A percentile compares a stretch with the other conserved stretches of the same genome.
Evolutionary conservation across 2,329 filamentous ascomycete genomes (phyloP).

Genomic region (Cordyceps cateniannulata): DNA sequence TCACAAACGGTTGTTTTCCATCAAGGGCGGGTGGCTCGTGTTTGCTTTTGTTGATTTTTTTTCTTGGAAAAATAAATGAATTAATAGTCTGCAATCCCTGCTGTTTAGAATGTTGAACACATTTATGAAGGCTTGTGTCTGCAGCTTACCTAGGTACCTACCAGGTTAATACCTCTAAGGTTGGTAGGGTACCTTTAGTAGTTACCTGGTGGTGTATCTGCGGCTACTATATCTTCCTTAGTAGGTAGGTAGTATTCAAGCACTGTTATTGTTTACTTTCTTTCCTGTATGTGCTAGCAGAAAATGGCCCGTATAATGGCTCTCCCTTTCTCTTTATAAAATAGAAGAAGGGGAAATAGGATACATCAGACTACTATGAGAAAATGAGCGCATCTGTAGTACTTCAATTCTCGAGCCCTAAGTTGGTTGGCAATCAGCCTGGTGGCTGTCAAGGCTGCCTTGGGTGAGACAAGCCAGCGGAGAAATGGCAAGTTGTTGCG

Average conservation of each 20-base stretch:
- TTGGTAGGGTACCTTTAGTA: too few relatives aligned
- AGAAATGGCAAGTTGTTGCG: not conserved
- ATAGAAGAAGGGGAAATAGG: not conserved
- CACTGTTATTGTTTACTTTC: not conserved
- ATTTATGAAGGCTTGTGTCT: too few relatives aligned
- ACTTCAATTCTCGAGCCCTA: not conserved
- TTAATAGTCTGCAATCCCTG: too few relatives aligned
- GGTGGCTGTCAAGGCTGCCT: constrained; percentile 3
- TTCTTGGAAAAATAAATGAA: too few relatives aligned
- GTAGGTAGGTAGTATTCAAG: too few relatives aligned
- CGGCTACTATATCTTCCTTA: too few relatives aligned
- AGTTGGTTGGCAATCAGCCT: not conserved
- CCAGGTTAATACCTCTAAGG: too few relatives aligned
- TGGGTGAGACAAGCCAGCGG: constrained; percentile 3
- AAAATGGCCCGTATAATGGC: not conserved
- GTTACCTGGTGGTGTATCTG: too few relatives aligned
- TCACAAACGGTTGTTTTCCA: not conserved
- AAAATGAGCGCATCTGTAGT: not conserved
- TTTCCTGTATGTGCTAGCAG: not conserved
- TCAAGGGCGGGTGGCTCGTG: too few relatives aligned
- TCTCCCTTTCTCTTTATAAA: not conserved
- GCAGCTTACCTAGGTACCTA: too few relatives aligned
- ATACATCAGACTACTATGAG: not conserved
- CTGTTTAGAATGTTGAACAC: too few relatives aligned
- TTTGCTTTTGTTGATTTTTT: too few relatives aligned